A percentile compares a stretch with the other conserved stretches of the same genome.
phyloP scores from a whole-genome alignment of 371 early-diverging fungal genomes.

The Haplosporangium sp. region DNA sequence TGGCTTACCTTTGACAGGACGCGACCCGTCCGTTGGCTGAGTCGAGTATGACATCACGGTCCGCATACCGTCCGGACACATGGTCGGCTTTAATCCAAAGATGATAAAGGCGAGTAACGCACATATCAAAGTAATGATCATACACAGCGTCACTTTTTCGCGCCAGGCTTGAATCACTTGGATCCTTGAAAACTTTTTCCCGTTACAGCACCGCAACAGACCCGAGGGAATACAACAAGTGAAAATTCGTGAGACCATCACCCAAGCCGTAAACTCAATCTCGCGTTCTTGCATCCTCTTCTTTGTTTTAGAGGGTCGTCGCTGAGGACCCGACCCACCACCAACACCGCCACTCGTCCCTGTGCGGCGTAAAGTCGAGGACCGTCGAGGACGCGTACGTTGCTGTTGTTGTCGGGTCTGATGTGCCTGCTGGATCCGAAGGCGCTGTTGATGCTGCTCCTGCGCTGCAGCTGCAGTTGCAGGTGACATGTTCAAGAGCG shows the following conservation, averaged over 20 bases:
- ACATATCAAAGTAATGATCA: constrained; percentile 72
- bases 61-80: constrained; percentile 57
- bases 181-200: constrained; percentile 48
- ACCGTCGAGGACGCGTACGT: constrained; percentile 32
- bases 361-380: constrained; percentile 28
- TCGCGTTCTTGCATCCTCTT: constrained; percentile 37
- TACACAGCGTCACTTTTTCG: constrained; percentile 79
- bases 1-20: constrained; percentile 19
- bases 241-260: constrained; percentile 61
- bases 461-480: constrained; percentile 30
- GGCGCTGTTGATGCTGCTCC: constrained; percentile 53
- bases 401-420: constrained; percentile 55
- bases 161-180: constrained; percentile 76
- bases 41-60: constrained; percentile 12
- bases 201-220: constrained; percentile 60
- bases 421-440: constrained; percentile 55
- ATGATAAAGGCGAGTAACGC: constrained; percentile 70
- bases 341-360: constrained; percentile 2
- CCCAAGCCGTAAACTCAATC: constrained; percentile 59
- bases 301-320: constrained; percentile 35
- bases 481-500: constrained; percentile 12
- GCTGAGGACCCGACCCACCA: constrained; percentile 6
- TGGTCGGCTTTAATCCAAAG: constrained; percentile 65
- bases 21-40: neutral
- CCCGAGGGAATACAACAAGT: constrained; percentile 69